Evolutionary conservation across 148 eudicot species (phyloP), one percentile per base, ranked within the genome.

Genomic region (Agrostemma githago): DNA sequence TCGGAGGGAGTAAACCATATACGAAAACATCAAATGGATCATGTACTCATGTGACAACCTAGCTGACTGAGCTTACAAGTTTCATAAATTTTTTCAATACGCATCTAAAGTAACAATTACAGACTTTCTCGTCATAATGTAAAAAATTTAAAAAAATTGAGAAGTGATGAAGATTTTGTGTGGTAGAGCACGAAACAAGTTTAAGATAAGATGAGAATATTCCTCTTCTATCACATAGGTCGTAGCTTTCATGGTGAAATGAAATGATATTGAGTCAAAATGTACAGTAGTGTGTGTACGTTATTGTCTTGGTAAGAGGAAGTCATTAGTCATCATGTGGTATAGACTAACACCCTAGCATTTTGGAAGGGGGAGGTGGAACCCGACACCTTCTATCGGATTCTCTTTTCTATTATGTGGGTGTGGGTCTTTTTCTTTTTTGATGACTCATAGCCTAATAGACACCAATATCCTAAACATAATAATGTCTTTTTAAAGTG

Each of bases 281-380:
- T 51, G 56, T 8, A 60, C 19, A 60, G 26, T 8, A 5, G 5
- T 16, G 19, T 15, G 3, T 15, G n/a, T n/a, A 59, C 62, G n/a
- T 10, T 62, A 0, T 62, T 62, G 65, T 62, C 65, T 62, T 62
- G 9, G 21, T 62, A 48, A 10, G 65, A n/a, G n/a, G n/a, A n/a
- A n/a, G n/a, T n/a, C n/a, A n/a, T n/a, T n/a, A n/a, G 41, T 9
- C 41, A 42, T 46, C 62, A 71, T 77, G 79, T 77, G 79, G 74
- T 48, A 62, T 58, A 62, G 70, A 17, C 79, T 61, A 70, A 70
- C 56, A 51, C 62, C 79, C 79, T 62, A 62, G 70, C 68, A 48
- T 77, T 77, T 70, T 61, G 79, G 34, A 26, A 26, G 34, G 34
- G 34, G 34, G 34, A 26, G 34, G 34, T 26, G 34, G 74, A 77